A percentile compares a stretch with the other conserved stretches of the same genome.
These are phyloP conservation scores for Mycena crocata DNA, from an alignment of 768 basidiomycete species.

Conservation along the genomic window DNA sequence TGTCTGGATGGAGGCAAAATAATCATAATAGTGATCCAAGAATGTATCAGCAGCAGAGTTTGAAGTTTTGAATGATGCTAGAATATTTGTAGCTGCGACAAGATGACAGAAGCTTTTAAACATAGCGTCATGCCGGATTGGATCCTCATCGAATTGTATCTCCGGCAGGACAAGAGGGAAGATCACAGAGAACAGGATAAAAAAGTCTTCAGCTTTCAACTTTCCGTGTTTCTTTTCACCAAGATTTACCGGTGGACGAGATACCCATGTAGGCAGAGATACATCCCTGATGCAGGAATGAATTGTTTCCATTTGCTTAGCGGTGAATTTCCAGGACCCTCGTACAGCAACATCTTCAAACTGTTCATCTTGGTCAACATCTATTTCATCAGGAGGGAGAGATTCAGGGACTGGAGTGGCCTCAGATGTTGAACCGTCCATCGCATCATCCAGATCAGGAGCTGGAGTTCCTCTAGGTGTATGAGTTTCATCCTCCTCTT, in stretches of 20 bases:
- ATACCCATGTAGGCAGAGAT: slow-evolving; percentile 27
- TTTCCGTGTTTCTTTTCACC: slow-evolving; percentile 35
- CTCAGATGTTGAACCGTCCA: slow-evolving; percentile 7
- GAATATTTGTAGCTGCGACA: slow-evolving; percentile 31
- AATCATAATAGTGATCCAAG: slow-evolving; percentile 8
- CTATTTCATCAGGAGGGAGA: not conserved
- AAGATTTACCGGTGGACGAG: slow-evolving; percentile 33
- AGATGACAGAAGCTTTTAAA: slow-evolving; percentile 27
- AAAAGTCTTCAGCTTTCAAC: slow-evolving; percentile 34
- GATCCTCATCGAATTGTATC: slow-evolving; percentile 8
- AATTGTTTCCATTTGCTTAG: slow-evolving; percentile 4
- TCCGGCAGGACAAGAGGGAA: slow-evolving; percentile 26
- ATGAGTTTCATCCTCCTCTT: not conserved
- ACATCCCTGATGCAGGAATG: too few species aligned
- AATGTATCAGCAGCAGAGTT: slow-evolving; percentile 24
- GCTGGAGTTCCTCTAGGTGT: not conserved
- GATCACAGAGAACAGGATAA: slow-evolving; percentile 25
- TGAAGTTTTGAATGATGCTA: slow-evolving; percentile 25
- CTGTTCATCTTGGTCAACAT: slow-evolving; percentile 16
- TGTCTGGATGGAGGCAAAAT: slow-evolving; percentile 9
- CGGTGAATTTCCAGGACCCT: slow-evolving; percentile 8
- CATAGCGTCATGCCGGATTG: slow-evolving; percentile 1
- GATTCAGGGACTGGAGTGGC: slow-evolving; percentile 11
- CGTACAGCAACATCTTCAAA: slow-evolving; percentile 15
- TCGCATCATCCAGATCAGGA: slow-evolving; percentile 4